Evolutionary conservation across 306 rosid genomes (phyloP).

Genomic region (Myrica gale): DNA sequence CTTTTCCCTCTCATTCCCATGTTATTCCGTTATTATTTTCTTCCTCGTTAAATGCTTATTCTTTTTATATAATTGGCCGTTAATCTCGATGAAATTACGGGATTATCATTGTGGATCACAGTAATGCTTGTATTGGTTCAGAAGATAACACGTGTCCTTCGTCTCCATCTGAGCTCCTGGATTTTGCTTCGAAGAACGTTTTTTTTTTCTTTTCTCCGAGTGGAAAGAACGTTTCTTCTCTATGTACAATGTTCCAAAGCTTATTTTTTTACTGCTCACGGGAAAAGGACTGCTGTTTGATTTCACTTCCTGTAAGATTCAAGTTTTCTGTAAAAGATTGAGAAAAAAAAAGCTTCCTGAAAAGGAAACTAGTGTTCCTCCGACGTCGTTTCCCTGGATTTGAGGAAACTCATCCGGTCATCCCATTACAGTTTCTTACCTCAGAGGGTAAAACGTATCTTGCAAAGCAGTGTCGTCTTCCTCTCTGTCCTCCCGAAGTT

Average conservation of each 20-base stretch:
- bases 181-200: neutral
- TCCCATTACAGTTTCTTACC: neutral
- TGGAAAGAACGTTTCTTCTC: too few relatives aligned
- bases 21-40: neutral
- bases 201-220: neutral
- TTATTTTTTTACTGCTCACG: neutral
- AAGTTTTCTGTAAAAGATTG: too few relatives aligned
- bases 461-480: conserved; percentile 1
- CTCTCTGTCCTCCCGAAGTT: neutral
- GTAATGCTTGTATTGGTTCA: neutral
- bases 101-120: neutral
- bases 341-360: neutral
- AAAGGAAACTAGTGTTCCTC: neutral
- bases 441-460: neutral
- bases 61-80: too few relatives aligned
- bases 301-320: neutral
- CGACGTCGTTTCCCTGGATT: neutral
- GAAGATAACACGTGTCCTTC: conserved; percentile 24
- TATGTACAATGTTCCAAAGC: too few relatives aligned
- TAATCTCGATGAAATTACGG: too few relatives aligned
- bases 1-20: neutral
- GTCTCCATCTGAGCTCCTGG: neutral
- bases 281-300: neutral
- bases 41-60: too few relatives aligned
- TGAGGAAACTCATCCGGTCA: neutral